Evolutionary conservation across 108 stramenopile genomes (phyloP).

Genomic region (Fistulifera solaris): DNA sequence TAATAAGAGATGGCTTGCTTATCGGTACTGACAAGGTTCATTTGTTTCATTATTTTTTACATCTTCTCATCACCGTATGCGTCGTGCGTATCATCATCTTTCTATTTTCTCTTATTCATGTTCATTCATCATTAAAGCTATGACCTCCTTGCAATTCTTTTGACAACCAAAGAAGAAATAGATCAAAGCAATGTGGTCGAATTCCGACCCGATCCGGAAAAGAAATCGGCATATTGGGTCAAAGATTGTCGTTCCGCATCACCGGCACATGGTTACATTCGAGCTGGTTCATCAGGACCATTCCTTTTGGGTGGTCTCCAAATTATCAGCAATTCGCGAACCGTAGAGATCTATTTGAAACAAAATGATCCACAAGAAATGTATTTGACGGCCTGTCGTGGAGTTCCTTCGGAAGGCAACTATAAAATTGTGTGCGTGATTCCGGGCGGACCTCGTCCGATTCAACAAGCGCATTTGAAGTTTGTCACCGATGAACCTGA

Average conservation of each 20-base stretch:
- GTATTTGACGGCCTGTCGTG: slow-evolving; percentile 24
- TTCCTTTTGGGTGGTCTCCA: slow-evolving; percentile 38
- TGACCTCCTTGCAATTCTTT: no score
- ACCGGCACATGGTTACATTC: neutral
- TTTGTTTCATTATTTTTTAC: no score
- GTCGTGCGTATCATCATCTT: no score
- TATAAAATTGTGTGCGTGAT: slow-evolving; percentile 29
- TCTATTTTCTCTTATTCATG: no score
- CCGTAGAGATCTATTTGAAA: slow-evolving; percentile 23
- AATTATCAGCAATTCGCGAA: slow-evolving; percentile 16
- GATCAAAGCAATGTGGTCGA: no score
- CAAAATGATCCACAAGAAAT: slow-evolving; percentile 7
- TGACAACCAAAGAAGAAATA: no score
- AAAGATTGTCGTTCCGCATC: neutral
- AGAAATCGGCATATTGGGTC: slow-evolving; percentile 1
- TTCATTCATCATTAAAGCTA: no score
- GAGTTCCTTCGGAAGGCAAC: slow-evolving; percentile 16
- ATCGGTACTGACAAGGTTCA: no score
- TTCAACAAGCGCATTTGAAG: slow-evolving; percentile 3
- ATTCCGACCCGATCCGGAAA: neutral
- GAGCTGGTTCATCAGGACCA: no score
- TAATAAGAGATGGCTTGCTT: no score
- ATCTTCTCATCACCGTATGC: no score
- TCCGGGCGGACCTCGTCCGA: slow-evolving; percentile 26
- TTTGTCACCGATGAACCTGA: slow-evolving; percentile 1